Conservation (phyloP, 345 rosid genomes). For the Mangifera indica region DNA sequence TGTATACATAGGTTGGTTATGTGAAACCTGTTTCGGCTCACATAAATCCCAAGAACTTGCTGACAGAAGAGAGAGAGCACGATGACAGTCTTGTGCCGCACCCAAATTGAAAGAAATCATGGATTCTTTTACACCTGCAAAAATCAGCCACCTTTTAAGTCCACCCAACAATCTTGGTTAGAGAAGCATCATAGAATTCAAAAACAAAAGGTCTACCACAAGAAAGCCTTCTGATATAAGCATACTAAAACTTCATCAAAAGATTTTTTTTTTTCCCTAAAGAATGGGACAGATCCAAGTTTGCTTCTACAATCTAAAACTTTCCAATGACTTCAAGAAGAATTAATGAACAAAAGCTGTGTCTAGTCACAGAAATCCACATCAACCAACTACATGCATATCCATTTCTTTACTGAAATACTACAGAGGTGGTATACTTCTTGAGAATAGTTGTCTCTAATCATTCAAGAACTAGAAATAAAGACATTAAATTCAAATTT, state of each 20-base stretch:
- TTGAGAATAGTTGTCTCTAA: neutral
- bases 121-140: constrained; percentile 58
- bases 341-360: neutral
- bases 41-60: constrained; percentile 53
- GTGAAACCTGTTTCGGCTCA: constrained; percentile 49
- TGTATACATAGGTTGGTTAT: constrained; percentile 30
- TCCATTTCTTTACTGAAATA: neutral
- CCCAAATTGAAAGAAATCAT: constrained; percentile 52
- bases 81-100: constrained; percentile 59
- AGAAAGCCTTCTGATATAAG: neutral
- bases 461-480: neutral
- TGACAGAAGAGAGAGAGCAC: constrained; percentile 99
- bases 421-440: neutral
- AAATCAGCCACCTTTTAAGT: constrained; percentile 5
- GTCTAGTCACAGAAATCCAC: neutral
- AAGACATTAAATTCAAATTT: neutral
- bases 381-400: neutral
- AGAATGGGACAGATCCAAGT: neutral
- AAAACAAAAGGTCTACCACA: neutral
- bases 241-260: too few relatives aligned
- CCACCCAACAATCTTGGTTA: too few relatives aligned
- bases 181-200: neutral
- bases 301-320: neutral
- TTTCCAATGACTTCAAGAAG: neutral
- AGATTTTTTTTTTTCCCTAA: neutral